Conservation (phyloP, 495 filamentous ascomycete species). For the Aspergillus indologenus region DNA sequence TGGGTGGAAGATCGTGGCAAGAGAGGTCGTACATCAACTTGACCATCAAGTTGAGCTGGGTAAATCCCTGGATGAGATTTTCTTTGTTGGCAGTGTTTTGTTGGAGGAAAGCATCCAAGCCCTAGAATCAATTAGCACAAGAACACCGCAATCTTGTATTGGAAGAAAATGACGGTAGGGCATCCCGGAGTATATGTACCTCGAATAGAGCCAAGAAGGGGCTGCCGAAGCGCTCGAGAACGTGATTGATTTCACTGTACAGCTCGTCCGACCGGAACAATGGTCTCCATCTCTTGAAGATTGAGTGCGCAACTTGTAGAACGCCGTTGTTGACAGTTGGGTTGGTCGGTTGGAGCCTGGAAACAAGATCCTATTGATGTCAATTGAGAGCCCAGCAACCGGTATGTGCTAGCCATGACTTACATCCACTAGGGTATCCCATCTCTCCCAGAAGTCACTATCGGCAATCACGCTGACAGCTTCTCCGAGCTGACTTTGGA, state of each 20-base stretch:
- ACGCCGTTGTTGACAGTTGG: constrained; percentile 85
- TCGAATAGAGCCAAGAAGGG: constrained; percentile 78
- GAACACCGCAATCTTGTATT: background rate
- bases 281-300: constrained; percentile 94
- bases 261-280: constrained; percentile 87
- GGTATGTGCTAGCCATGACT: constrained; percentile 15
- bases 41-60: constrained; percentile 78
- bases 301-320: constrained; percentile 93
- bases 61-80: constrained; percentile 69
- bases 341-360: constrained; percentile 73
- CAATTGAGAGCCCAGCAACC: constrained; percentile 3
- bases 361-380: constrained; percentile 71
- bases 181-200: constrained; percentile 41
- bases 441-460: constrained; percentile 93
- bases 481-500: constrained; percentile 92
- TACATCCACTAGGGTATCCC: constrained; percentile 87
- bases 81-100: constrained; percentile 70
- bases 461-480: constrained; percentile 96
- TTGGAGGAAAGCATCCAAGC: constrained; percentile 73
- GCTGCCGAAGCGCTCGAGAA: constrained; percentile 73
- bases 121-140: constrained; percentile 40
- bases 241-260: constrained; percentile 92
- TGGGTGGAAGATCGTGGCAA: constrained; percentile 90
- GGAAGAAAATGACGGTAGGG: background rate
- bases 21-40: constrained; percentile 95